Evolutionary conservation across 495 filamentous ascomycete genomes (phyloP).

Genomic region (Penicillium odoratum): DNA sequence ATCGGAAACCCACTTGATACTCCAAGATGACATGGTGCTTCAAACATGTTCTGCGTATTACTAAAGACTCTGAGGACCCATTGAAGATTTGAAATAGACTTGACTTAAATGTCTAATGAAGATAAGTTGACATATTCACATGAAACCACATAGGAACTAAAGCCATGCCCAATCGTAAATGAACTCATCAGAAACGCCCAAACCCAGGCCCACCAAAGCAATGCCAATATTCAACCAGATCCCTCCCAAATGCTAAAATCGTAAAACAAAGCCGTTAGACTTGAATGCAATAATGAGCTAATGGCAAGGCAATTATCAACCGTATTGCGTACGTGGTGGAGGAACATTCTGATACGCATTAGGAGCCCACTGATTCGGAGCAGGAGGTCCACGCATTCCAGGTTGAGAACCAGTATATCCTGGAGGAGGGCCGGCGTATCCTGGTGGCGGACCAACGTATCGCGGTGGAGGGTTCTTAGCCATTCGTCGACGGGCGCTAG

Average conservation of each 20-base stretch:
- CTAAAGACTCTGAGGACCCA: too few species aligned
- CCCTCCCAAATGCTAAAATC: background rate
- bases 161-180: too few species aligned
- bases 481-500: slow-evolving; percentile 27
- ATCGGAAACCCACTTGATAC: too few species aligned
- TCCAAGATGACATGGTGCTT: too few species aligned
- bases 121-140: too few species aligned
- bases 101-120: too few species aligned
- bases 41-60: too few species aligned
- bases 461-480: slow-evolving; percentile 29
- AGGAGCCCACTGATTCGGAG: slow-evolving; percentile 31
- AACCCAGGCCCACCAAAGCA: too few species aligned
- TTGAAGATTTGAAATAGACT: too few species aligned
- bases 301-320: slow-evolving; percentile 3
- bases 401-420: slow-evolving; percentile 22
- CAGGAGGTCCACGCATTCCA: slow-evolving; percentile 13
- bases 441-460: slow-evolving; percentile 23
- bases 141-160: too few species aligned
- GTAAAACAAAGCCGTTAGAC: background rate
- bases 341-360: slow-evolving; percentile 24
- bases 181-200: too few species aligned
- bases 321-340: slow-evolving; percentile 26
- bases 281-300: too few species aligned
- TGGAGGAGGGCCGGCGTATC: slow-evolving; percentile 10
- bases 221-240: background rate